Conservation (phyloP, 108 stramenopile species). For the Pseudonitzschia delicatissima region DNA sequence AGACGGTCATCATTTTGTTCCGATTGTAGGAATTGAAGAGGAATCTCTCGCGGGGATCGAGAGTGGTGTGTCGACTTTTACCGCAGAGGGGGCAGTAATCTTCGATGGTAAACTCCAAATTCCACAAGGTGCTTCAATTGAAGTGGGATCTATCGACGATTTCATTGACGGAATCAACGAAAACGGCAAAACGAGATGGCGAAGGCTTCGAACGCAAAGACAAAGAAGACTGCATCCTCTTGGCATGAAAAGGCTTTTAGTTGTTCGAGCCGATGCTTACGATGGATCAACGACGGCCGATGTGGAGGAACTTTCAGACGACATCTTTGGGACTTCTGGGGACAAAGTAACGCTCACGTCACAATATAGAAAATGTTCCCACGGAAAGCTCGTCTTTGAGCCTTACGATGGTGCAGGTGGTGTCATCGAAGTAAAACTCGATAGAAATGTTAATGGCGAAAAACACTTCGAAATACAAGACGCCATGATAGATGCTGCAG, state of each 20-base stretch:
- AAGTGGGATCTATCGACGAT: neutral
- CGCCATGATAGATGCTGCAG: neutral
- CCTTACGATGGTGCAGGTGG: constrained; percentile 6
- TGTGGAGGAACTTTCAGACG: constrained; percentile 4
- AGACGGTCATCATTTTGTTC: constrained; percentile 8
- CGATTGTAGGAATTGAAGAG: constrained; percentile 7
- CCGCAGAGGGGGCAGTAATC: constrained; percentile 16
- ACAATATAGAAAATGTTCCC: constrained; percentile 27
- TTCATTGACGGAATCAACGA: neutral
- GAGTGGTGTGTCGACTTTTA: constrained; percentile 7
- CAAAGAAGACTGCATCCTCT: neutral
- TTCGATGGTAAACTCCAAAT: neutral
- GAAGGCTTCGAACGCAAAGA: neutral
- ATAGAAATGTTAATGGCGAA: neutral
- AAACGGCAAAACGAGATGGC: neutral
- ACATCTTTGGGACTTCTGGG: constrained; percentile 27
- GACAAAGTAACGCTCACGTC: constrained; percentile 26
- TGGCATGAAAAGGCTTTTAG: constrained; percentile 8
- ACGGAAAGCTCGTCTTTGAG: constrained; percentile 23
- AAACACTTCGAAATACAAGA: neutral
- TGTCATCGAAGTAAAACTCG: constrained; percentile 8
- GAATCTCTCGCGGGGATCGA: neutral
- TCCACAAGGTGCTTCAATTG: constrained; percentile 2
- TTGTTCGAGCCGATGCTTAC: constrained; percentile 9
- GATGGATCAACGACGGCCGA: neutral